Percentiles rank a stretch among this genome's conserved stretches.
Conservation (phyloP, 805 yeast genomes). For the Pichia ethanolica region DNA sequence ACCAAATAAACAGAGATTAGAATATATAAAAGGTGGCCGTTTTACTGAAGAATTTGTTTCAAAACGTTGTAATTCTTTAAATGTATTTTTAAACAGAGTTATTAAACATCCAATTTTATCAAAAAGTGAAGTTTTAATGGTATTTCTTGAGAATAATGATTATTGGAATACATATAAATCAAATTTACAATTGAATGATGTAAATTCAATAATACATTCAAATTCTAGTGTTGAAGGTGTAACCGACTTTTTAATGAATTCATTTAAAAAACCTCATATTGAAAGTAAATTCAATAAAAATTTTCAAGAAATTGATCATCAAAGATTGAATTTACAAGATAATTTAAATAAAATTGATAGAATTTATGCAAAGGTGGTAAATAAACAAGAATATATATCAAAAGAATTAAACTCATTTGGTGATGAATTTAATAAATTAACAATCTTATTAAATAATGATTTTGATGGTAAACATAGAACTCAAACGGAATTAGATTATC, state of each 20-base stretch:
- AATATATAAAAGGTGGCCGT: slow-evolving; percentile 89
- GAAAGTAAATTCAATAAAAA: slow-evolving; percentile 57
- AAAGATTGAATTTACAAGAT: slow-evolving; percentile 77
- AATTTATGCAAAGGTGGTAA: slow-evolving; percentile 64
- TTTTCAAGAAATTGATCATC: slow-evolving; percentile 74
- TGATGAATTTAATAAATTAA: slow-evolving; percentile 59
- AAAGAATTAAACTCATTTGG: slow-evolving; percentile 68
- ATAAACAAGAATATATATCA: slow-evolving; percentile 65
- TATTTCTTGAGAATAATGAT: slow-evolving; percentile 57
- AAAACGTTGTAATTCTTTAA: slow-evolving; percentile 73
- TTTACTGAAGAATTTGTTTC: slow-evolving; percentile 78
- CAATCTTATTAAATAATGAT: slow-evolving; percentile 30
- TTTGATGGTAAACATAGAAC: slow-evolving; percentile 24
- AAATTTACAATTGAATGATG: slow-evolving; percentile 26
- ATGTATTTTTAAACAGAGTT: slow-evolving; percentile 66
- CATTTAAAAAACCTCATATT: slow-evolving; percentile 67
- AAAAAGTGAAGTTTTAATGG: slow-evolving; percentile 60
- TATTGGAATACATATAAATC: slow-evolving; percentile 69
- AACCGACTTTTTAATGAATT: slow-evolving; percentile 89
- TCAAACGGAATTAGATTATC: slow-evolving; percentile 16
- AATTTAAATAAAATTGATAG: slow-evolving; percentile 73
- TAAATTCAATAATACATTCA: not conserved
- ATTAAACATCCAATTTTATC: slow-evolving; percentile 67
- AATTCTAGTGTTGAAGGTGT: slow-evolving; percentile 52
- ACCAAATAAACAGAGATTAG: slow-evolving; percentile 87